Base-by-base conservation (phyloP, 2,329 filamentous ascomycete genomes). In the Xylaria sp. region DNA sequence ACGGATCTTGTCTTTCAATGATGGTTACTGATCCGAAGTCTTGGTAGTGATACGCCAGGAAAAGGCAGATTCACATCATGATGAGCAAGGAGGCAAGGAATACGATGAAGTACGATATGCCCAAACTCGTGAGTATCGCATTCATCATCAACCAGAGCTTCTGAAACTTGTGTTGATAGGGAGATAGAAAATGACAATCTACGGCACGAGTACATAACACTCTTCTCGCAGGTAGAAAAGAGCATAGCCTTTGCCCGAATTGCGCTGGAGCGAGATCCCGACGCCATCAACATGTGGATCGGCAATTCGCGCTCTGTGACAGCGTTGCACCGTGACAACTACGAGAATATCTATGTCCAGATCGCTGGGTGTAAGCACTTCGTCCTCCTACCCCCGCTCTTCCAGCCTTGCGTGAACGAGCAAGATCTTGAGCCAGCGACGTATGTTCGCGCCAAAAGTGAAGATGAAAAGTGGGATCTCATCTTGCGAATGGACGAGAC, bases 291-390 rank as follows among this genome's bases (percentile, higher is more conserved):
- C 73, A 82, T 95, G 71, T 94, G 92, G 92, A 87, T 95, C 52
- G 92, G 92, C 57, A 91, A 92, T 76, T 86, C 86, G 1, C 81
- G 80, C 38, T 91, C 88, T 25, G 82, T 85, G 1, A 94, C 91
- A 0, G 88, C 89, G 0, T 75, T 94, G 57, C 92, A 95, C 78
- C 91, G 90, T 71, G 92, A 95, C 77, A 91, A 91, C 70, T 94
- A 94, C 75, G 91, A 95, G 75, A 95, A 95, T 73, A 83, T 95
- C 0, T 95, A 94, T 74, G 89, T 92, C 1, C 91, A 94, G 71
- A 76, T 94, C 14, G 75, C 87, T 0, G 92, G 92, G 0, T 78
- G 79, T 59, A 95, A 95, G 74, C 87, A 91, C 68, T 95, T 95
- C 69, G 83, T 88, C 0, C 79, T 95, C 1, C 76, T 95, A 1